phyloP scores from a whole-genome alignment of 2,329 filamentous ascomycete genomes.

The Xylaria sp. region DNA sequence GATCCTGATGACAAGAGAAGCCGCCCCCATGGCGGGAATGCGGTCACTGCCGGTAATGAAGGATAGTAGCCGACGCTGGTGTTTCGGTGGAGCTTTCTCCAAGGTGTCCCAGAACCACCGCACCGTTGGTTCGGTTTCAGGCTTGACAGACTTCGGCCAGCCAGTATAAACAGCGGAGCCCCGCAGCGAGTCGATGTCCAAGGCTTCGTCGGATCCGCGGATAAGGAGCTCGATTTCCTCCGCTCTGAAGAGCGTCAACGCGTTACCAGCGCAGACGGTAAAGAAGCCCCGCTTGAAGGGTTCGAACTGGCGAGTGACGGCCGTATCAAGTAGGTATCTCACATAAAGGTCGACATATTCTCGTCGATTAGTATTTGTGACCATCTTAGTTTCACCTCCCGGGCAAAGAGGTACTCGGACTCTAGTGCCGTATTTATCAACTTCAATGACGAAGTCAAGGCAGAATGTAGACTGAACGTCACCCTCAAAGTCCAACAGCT shows the following conservation, averaged over 20 bases:
- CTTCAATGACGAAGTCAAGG: constrained; percentile 77
- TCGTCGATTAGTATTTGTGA: constrained; percentile 81
- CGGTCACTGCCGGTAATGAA: constrained; percentile 92
- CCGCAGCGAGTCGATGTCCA: constrained; percentile 76
- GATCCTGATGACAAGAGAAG: constrained; percentile 76
- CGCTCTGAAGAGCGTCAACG: constrained; percentile 81
- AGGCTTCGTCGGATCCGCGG: constrained; percentile 78
- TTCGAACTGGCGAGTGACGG: constrained; percentile 82
- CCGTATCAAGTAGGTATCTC: constrained; percentile 75
- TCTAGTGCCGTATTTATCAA: constrained; percentile 74
- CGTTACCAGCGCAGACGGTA: constrained; percentile 87
- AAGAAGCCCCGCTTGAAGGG: constrained; percentile 95
- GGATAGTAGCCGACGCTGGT: constrained; percentile 77
- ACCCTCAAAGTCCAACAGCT: constrained; percentile 81
- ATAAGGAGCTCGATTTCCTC: constrained; percentile 91
- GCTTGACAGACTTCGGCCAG: constrained; percentile 59
- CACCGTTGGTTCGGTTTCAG: constrained; percentile 66
- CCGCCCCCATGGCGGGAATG: constrained; percentile 82
- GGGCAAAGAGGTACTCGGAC: constrained; percentile 71
- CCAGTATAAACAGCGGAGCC: constrained; percentile 82
- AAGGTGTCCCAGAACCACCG: constrained; percentile 91
- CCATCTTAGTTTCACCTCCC: constrained; percentile 71
- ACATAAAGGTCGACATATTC: constrained; percentile 90
- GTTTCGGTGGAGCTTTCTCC: constrained; percentile 60
- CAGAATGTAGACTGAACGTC: constrained; percentile 81